These are phyloP conservation scores for Coix lacrymajobi DNA, from an alignment of 176 grass and related monocot genomes.

Conservation along the genomic window DNA sequence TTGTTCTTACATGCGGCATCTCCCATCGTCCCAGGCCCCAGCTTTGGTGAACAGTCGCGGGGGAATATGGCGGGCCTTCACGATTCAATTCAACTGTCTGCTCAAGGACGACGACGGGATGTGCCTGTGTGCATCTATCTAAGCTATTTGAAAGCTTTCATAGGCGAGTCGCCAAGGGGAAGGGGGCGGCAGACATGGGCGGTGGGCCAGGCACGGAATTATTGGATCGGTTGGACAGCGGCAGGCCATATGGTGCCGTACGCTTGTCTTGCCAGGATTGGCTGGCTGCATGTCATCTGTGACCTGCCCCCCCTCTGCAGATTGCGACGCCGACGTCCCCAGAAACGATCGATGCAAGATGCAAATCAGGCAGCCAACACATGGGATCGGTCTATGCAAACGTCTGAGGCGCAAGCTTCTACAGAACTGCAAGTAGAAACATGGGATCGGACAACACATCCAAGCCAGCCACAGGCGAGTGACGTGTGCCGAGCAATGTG, in stretches of 20 bases:
- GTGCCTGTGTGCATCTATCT: background rate
- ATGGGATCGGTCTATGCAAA: too few relatives aligned
- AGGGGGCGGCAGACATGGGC: constrained; percentile 12
- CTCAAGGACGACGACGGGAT: background rate
- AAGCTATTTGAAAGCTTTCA: constrained; percentile 9
- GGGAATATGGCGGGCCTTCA: constrained; percentile 10
- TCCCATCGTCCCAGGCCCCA: background rate
- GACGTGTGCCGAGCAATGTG: too few relatives aligned
- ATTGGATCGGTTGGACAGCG: background rate
- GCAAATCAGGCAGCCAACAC: background rate
- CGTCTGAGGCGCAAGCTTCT: too few relatives aligned
- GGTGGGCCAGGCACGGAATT: constrained; percentile 17
- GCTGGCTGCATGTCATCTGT: background rate
- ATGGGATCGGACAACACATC: too few relatives aligned
- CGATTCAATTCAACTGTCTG: constrained; percentile 8
- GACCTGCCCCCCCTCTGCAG: background rate
- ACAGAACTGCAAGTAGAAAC: too few relatives aligned
- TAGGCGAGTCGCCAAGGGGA: background rate
- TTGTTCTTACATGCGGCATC: constrained; percentile 24
- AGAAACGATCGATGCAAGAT: too few relatives aligned
- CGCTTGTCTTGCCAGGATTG: constrained; percentile 21
- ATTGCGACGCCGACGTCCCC: background rate
- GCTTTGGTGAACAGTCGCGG: constrained; percentile 12
- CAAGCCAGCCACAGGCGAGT: too few relatives aligned
- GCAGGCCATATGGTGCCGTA: constrained; percentile 19